phyloP scores from a whole-genome alignment of 2,329 filamentous ascomycete species.

The Metarhizium sp. region DNA sequence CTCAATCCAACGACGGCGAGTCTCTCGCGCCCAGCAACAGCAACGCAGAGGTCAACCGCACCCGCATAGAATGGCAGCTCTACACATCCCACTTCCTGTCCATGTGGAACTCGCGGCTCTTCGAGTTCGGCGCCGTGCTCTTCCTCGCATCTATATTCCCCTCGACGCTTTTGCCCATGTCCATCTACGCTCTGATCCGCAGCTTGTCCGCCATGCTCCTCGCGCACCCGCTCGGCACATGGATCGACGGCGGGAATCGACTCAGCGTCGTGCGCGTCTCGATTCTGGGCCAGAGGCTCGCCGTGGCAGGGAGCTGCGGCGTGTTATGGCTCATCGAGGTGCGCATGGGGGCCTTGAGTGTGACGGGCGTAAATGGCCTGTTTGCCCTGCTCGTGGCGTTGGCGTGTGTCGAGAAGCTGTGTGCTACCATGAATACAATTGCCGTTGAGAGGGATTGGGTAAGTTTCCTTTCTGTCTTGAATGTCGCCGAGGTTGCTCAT shows the following conservation, averaged over 20 bases:
- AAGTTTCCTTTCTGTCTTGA: constrained; percentile 32
- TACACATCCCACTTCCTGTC: constrained; percentile 54
- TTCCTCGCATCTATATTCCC: constrained; percentile 48
- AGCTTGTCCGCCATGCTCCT: constrained; percentile 47
- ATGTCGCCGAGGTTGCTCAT: constrained; percentile 37
- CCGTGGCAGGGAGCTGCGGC: too few relatives aligned
- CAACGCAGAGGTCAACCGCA: too few relatives aligned
- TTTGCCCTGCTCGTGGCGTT: too few relatives aligned
- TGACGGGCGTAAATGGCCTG: too few relatives aligned
- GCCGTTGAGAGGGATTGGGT: too few relatives aligned
- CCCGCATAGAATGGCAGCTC: constrained; percentile 19
- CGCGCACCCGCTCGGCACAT: constrained; percentile 46
- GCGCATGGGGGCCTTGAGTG: too few relatives aligned
- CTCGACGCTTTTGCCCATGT: constrained; percentile 53
- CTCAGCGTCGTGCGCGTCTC: constrained; percentile 41
- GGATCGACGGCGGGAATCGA: constrained; percentile 47
- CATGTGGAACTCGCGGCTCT: constrained; percentile 55
- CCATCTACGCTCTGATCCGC: constrained; percentile 58
- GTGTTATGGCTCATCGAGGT: too few relatives aligned
- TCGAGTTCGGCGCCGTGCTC: constrained; percentile 24
- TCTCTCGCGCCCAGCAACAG: too few relatives aligned
- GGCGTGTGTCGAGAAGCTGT: too few relatives aligned
- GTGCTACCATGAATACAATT: too few relatives aligned
- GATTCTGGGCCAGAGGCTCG: constrained; percentile 19
- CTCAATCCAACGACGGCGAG: too few relatives aligned